Evolutionary conservation across 768 basidiomycete genomes (phyloP), one percentile per base, ranked within the genome.

Genomic region (Boletus subparvulus): DNA sequence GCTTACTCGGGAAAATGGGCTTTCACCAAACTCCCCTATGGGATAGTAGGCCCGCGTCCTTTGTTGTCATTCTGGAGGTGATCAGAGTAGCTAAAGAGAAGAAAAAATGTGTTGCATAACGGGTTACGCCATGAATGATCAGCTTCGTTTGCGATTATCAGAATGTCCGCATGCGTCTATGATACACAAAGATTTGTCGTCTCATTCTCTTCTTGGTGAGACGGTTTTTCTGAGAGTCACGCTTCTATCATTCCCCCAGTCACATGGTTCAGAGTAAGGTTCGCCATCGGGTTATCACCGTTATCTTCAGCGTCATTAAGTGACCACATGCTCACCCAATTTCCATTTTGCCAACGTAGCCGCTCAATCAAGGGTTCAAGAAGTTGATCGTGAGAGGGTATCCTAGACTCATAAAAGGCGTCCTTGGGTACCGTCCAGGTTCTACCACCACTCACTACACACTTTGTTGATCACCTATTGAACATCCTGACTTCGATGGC

Each of bases 341-440:
- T 24, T 45, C 47, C 47, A 45, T 39, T n/a, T 24, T 56, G 46
- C 61, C 50, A 36, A 26, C 46, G 39, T 52, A 61, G 53, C 41
- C 58, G 54, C 51, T 10, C 26, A 36, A 55, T 60, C 54, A 52
- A 52, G 39, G 8, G 24, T 19, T 33, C 16, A 12, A 45, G 56
- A 56, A 61, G 52, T 4, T 50, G 56, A 40, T 45, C 19, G 5
- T 44, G 7, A 2, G 21, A 19, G 4, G 28, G 6, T 19, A 10
- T 26, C 65, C 62, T 69, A 24, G 30, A 56, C 54, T 56, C 30
- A 56, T 67, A 69, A 56, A 59, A 42, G 50, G 4, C 32, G n/a
- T 66, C 35, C 32, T 49, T 39, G 56, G 19, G 19, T 32, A 11
- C 32, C 32, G 21, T 10, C 11, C 11, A n/a, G 21, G 21, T 40